Percentiles rank a stretch among this genome's conserved stretches.
Conservation (phyloP, 768 basidiomycete genomes). For the Gloeophyllum trabeum region DNA sequence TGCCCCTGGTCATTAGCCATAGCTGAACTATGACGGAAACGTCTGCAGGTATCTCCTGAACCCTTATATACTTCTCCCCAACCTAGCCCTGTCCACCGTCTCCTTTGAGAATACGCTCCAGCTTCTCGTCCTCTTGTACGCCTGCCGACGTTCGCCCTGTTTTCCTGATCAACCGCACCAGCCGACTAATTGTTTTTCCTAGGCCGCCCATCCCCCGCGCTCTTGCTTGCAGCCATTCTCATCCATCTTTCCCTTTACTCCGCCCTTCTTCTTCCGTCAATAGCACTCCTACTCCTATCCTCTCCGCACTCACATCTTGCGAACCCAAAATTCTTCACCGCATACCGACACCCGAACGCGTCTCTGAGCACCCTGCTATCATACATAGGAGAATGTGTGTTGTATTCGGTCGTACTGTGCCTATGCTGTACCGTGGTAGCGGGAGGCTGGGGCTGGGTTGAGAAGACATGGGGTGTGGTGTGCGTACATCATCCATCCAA, state of each 20-base stretch:
- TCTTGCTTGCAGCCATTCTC: constrained; percentile 61
- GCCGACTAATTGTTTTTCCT: not conserved
- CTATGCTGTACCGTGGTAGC: constrained; percentile 42
- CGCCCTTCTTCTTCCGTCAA: constrained; percentile 51
- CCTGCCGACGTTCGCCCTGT: constrained; percentile 41
- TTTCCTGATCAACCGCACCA: not conserved
- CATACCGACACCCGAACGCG: too few species aligned
- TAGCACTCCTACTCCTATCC: constrained; percentile 57
- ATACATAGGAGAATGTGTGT: constrained; percentile 35
- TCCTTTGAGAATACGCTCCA: constrained; percentile 69
- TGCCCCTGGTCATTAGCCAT: not conserved
- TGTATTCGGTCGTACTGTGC: constrained; percentile 37
- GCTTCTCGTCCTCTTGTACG: constrained; percentile 59
- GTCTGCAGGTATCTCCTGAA: constrained; percentile 74
- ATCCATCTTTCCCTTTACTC: constrained; percentile 68
- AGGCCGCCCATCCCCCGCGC: constrained; percentile 50
- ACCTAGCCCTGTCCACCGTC: constrained; percentile 73
- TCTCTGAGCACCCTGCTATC: constrained; percentile 15
- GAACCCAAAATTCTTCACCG: too few species aligned
- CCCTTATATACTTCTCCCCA: constrained; percentile 77
- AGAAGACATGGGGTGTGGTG: constrained; percentile 81
- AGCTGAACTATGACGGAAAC: constrained; percentile 5
- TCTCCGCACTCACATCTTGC: constrained; percentile 58
- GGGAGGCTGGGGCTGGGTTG: constrained; percentile 58
- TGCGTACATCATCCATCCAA: constrained; percentile 31